Evolutionary conservation across 2,329 filamentous ascomycete genomes (phyloP), one percentile per base, ranked within the genome.

Genomic region (Calonectria henricotiae): DNA sequence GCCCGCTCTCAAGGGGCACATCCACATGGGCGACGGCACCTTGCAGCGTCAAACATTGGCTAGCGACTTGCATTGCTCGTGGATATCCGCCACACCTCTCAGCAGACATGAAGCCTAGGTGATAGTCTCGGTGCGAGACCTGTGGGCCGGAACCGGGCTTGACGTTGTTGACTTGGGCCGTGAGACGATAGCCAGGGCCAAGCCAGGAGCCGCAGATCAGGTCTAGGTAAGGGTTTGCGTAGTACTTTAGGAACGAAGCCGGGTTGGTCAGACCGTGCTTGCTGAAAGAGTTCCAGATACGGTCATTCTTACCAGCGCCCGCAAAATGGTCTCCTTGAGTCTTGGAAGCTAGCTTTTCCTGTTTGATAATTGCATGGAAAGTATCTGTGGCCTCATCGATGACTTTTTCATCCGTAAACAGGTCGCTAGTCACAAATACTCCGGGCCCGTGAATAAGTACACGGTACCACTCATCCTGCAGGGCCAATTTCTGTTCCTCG

Each of bases 201-300:
- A 92, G 85, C 87, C 89, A 92, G 13, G 88, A 79, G 20, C 85
- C 84, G 58, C 85, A 86, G 27, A 90, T 84, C 8, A 86, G 77
- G 0, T 82, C 80, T 2, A 92, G 84, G 83, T 87, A 90, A 0
- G 89, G 89, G 72, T 91, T 91, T 5, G 87, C 84, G 79, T 89
- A 91, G 83, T 92, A 91, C 7, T 77, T 69, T 0, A 88, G 70
- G 74, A 92, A 92, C 0, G 86, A 88, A 0, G 76, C 49, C 0
- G 89, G 86, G 71, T 90, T 85, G 32, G 81, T 76, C 2, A 87
- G 77, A 23, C 85, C 87, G 75, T 91, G 90, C 76, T 92, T 92
- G 71, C 86, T 86, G 79, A 91, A 89, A 0, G 89, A 89, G 80
- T 92, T 92, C 89, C 89, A 92, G 81, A 92, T 90, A 11, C 90